Evolutionary conservation across 148 eudicot species (phyloP).

Genomic region (Linanthus parryae): DNA sequence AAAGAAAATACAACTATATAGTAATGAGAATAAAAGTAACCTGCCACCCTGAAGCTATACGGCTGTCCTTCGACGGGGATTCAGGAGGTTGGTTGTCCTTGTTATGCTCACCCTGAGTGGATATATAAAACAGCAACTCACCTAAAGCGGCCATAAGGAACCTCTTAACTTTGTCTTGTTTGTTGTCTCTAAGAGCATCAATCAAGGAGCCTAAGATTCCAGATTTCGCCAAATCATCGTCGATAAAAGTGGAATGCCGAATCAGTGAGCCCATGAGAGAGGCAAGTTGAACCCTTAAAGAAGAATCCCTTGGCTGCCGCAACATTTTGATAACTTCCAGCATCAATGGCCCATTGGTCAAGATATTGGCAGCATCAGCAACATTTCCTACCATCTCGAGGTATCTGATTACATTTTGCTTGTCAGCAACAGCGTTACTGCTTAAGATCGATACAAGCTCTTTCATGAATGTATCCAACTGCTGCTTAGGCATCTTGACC

Average conservation of each 20-base stretch:
- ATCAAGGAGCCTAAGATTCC: slow-evolving; percentile 74
- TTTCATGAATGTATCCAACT: slow-evolving; percentile 50
- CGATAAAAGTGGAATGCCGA: slow-evolving; percentile 78
- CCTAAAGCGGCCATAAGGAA: slow-evolving; percentile 98
- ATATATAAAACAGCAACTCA: slow-evolving; percentile 85
- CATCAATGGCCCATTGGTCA: slow-evolving; percentile 88
- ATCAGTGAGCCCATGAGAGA: slow-evolving; percentile 83
- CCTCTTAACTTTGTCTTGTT: slow-evolving; percentile 95
- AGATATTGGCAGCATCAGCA: slow-evolving; percentile 77
- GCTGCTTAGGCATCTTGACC: slow-evolving; percentile 68
- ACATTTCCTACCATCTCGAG: slow-evolving; percentile 79
- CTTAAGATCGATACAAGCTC: slow-evolving; percentile 41
- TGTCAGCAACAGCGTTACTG: slow-evolving; percentile 66
- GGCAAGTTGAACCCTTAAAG: slow-evolving; percentile 81
- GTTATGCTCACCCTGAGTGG: slow-evolving; percentile 71
- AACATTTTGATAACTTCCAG: slow-evolving; percentile 74
- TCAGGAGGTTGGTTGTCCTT: slow-evolving; percentile 52
- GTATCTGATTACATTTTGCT: slow-evolving; percentile 79
- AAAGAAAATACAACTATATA: no score
- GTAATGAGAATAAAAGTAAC: slow-evolving; percentile 39
- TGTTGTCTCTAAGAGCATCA: slow-evolving; percentile 87
- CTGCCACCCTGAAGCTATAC: slow-evolving; percentile 86
- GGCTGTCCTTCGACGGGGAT: slow-evolving; percentile 64
- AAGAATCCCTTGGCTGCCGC: slow-evolving; percentile 79
- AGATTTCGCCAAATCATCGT: slow-evolving; percentile 78